These are phyloP conservation scores for Chamaecrista fasciculata DNA, from an alignment of 306 rosid genomes.

Conservation along the genomic window DNA sequence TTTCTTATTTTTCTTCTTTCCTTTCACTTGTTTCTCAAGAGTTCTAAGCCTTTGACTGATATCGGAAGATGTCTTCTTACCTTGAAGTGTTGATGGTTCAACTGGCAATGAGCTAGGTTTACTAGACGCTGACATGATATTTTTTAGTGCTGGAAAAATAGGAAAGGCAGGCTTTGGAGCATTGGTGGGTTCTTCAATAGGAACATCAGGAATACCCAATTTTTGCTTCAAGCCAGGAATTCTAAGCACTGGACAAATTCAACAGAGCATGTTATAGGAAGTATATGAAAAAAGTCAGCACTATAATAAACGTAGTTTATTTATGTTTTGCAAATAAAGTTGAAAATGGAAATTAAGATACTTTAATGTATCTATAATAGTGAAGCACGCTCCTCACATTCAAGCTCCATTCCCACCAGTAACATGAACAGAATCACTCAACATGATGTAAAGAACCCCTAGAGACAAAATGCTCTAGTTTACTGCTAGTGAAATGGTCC, in stretches of 20 bases:
- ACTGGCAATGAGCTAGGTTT: constrained; percentile 29
- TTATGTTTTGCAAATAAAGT: not conserved
- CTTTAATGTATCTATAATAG: constrained; percentile 6
- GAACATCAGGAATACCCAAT: constrained; percentile 64
- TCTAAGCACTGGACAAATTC: constrained; percentile 49
- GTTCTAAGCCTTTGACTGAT: constrained; percentile 79
- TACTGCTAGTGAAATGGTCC: not conserved
- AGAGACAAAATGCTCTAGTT: not conserved
- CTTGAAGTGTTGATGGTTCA: constrained; percentile 42
- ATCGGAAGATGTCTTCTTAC: constrained; percentile 46
- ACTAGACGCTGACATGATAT: constrained; percentile 29
- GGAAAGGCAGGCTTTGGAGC: constrained; percentile 55
- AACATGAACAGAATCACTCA: not conserved
- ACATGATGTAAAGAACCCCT: not conserved
- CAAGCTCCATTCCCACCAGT: not conserved
- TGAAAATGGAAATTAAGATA: constrained; percentile 1
- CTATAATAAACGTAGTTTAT: not conserved
- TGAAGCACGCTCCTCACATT: not conserved
- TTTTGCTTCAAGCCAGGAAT: constrained; percentile 58
- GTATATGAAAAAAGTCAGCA: not conserved
- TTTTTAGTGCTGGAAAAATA: constrained; percentile 47
- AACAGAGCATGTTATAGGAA: not conserved
- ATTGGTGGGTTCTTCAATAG: constrained; percentile 31
- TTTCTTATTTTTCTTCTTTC: constrained; percentile 69
- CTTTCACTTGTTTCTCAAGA: constrained; percentile 77